Base-by-base conservation (phyloP, 352 stramenopile genomes). In the Albugo laibachii region DNA sequence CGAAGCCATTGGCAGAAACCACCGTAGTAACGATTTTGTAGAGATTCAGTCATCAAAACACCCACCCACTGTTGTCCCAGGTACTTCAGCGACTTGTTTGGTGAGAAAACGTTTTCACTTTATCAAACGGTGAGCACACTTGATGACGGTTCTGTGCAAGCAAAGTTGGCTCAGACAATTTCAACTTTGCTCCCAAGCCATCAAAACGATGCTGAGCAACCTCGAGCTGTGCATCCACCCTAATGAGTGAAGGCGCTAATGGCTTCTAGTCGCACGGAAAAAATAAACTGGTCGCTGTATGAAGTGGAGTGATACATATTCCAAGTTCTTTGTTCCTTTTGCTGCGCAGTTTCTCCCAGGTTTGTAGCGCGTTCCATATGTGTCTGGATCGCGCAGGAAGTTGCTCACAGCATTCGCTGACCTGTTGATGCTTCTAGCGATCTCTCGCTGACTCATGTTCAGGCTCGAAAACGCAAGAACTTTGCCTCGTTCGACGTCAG, bases 21-120 rank as follows among this genome's bases (percentile, higher is more conserved):
- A 45, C 49, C 49, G 19, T 54, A 54, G 31, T 49, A 54, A 13
- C 49, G 39, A 36, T 54, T 35, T 16, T 54, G 38, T n/a, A 54
- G 24, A 2, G 41, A 50, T 19, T 49, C 16, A 16, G 41, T n/a
- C 20, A 54, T 54, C n/a, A 14, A n/a, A n/a, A n/a, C n/a, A 16
- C 6, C 40, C 37, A 39, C 36, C 41, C 35, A 54, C 49, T 27
- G 49, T 21, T 20, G 37, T 20, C 49, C 49, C 4, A 54, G 16
- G 49, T 42, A 54, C 39, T 54, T 54, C 4, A 54, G 19, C 24
- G 49, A 41, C 18, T 47, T 39, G 13, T 20, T n/a, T 15, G 18
- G 40, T 42, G 12, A 20, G 27, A 54, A 39, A 16, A 54, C 41
- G n/a, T n/a, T 49, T 54, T 36, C 15, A 54, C 41, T 3, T 45